These are phyloP conservation scores for Leccinum aurantiacum DNA, from an alignment of 768 basidiomycete genomes.

Conservation along the genomic window DNA sequence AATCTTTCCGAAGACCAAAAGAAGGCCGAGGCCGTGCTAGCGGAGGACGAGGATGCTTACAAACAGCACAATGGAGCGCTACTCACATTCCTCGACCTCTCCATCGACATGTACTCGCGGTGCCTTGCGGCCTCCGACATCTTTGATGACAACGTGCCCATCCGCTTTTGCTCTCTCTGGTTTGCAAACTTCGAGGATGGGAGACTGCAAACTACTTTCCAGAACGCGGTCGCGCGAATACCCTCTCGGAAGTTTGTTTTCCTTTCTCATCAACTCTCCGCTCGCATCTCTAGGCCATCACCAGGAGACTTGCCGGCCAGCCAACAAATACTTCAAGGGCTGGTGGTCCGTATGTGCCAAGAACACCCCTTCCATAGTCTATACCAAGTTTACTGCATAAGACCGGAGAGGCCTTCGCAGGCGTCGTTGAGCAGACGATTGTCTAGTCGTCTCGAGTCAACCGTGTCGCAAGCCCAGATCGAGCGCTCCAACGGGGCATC, in stretches of 20 bases:
- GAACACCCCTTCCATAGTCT: slow-evolving; percentile 95
- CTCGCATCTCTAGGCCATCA: slow-evolving; percentile 63
- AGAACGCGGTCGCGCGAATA: slow-evolving; percentile 52
- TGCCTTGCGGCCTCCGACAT: slow-evolving; percentile 68
- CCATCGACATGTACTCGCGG: slow-evolving; percentile 83
- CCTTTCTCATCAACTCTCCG: slow-evolving; percentile 90
- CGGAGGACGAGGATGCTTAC: slow-evolving; percentile 51
- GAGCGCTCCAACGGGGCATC: slow-evolving; percentile 67
- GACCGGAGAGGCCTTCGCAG: slow-evolving; percentile 34
- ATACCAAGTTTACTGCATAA: slow-evolving; percentile 84
- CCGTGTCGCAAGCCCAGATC: slow-evolving; percentile 40
- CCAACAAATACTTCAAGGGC: slow-evolving; percentile 60
- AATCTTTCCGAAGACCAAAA: slow-evolving; percentile 38
- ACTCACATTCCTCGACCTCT: slow-evolving; percentile 65
- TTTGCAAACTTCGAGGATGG: slow-evolving; percentile 77
- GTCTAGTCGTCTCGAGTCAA: slow-evolving; percentile 44
- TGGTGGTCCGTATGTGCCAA: slow-evolving; percentile 73
- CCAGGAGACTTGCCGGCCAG: slow-evolving; percentile 32
- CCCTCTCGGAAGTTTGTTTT: slow-evolving; percentile 90
- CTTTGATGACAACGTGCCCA: slow-evolving; percentile 74
- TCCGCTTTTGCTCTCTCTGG: slow-evolving; percentile 90
- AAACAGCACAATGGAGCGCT: slow-evolving; percentile 44
- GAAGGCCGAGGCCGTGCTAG: slow-evolving; percentile 49
- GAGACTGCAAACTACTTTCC: slow-evolving; percentile 43
- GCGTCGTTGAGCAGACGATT: slow-evolving; percentile 37